Evolutionary conservation across 2,329 filamentous ascomycete genomes (phyloP).

Genomic region (Fusarium nodosum): DNA sequence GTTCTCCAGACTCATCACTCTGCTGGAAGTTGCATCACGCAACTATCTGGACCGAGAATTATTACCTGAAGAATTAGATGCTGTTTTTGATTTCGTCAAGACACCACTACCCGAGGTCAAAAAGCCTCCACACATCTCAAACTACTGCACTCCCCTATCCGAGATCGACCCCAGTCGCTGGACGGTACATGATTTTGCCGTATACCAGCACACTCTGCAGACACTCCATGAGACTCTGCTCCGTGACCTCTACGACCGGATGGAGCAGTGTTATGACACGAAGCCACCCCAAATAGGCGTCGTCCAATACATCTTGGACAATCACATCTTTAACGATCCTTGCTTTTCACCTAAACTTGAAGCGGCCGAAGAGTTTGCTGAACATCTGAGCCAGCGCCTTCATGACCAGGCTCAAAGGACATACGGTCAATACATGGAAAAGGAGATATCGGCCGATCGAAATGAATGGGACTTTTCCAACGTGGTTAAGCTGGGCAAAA

Average conservation of each 20-base stretch:
- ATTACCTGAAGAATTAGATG: constrained; percentile 83
- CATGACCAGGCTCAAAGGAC: constrained; percentile 80
- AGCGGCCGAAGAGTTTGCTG: constrained; percentile 78
- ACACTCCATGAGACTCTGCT: constrained; percentile 84
- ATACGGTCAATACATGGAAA: constrained; percentile 83
- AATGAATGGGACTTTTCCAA: constrained; percentile 92
- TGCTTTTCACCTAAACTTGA: constrained; percentile 79
- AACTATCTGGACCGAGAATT: constrained; percentile 90
- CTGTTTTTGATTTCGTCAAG: constrained; percentile 86
- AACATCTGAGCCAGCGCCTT: constrained; percentile 79
- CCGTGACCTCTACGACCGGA: constrained; percentile 87
- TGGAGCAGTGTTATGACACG: constrained; percentile 89
- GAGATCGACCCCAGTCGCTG: constrained; percentile 73
- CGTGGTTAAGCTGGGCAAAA: constrained; percentile 88
- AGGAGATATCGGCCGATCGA: constrained; percentile 82
- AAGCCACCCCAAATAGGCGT: constrained; percentile 86
- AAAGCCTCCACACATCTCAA: constrained; percentile 69
- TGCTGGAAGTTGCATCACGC: constrained; percentile 86
- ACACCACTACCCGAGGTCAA: constrained; percentile 75
- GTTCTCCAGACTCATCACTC: constrained; percentile 81
- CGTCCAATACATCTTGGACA: constrained; percentile 83
- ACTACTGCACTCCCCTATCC: constrained; percentile 64
- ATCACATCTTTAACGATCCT: constrained; percentile 84
- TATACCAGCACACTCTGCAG: constrained; percentile 81
- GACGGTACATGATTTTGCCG: constrained; percentile 76